Percentiles rank a stretch among this genome's conserved stretches.
phyloP scores from a whole-genome alignment of 176 grass and related monocot species.

The Dactylis glomerata region DNA sequence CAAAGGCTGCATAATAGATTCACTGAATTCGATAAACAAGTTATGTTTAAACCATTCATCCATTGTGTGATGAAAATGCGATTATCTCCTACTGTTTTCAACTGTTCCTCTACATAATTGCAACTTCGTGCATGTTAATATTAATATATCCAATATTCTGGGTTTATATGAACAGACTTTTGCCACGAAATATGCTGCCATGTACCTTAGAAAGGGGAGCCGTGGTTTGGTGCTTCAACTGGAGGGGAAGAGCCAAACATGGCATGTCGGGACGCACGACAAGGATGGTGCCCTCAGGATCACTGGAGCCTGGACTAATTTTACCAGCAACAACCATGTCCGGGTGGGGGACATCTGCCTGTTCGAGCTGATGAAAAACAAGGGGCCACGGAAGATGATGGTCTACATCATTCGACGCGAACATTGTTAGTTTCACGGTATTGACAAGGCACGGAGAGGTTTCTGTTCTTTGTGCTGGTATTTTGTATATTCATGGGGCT shows the following conservation, averaged over 20 bases:
- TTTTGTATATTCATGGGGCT: neutral
- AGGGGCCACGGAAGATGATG: conserved; percentile 2
- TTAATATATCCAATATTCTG: neutral
- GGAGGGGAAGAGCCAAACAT: neutral
- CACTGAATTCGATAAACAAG: neutral
- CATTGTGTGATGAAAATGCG: neutral
- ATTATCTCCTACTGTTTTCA: neutral
- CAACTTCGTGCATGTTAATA: neutral
- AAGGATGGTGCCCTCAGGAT: neutral
- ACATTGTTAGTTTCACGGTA: neutral
- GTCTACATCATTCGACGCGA: conserved; percentile 33
- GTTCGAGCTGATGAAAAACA: conserved; percentile 33
- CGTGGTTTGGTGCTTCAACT: neutral
- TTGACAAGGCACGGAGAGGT: neutral
- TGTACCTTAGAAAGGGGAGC: neutral
- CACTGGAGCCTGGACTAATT: conserved; percentile 14
- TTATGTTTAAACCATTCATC: neutral
- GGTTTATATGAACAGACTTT: neutral
- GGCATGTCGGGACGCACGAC: neutral
- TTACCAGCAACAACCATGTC: conserved; percentile 33
- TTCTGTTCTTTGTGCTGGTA: neutral
- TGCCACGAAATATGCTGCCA: neutral
- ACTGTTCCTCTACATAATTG: neutral
- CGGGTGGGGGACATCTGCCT: conserved; percentile 39
- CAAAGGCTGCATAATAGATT: neutral